Evolutionary conservation across 768 basidiomycete species (phyloP).

Genomic region (Podaxis sp.): DNA sequence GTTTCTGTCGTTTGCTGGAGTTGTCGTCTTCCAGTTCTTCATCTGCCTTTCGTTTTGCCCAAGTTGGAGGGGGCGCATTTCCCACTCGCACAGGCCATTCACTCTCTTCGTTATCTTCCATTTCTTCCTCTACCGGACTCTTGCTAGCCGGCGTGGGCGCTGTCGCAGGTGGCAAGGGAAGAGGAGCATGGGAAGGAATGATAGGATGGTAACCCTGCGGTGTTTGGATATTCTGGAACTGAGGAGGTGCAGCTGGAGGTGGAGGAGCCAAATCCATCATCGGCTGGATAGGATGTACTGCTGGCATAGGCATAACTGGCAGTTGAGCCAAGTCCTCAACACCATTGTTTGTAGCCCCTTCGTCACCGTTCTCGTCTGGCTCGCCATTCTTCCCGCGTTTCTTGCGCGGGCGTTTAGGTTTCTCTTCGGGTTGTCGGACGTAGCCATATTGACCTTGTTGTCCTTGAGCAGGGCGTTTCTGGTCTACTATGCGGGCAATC

Average conservation of each 20-base stretch:
- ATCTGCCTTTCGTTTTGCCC: slow-evolving; percentile 61
- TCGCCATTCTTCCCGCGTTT: slow-evolving; percentile 38
- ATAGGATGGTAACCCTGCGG: slow-evolving; percentile 14
- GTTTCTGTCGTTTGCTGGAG: slow-evolving; percentile 44
- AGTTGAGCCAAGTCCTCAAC: slow-evolving; percentile 22
- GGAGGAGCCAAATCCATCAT: slow-evolving; percentile 2
- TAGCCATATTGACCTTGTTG: slow-evolving; percentile 85
- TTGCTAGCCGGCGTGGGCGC: slow-evolving; percentile 29
- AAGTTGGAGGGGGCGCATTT: slow-evolving; percentile 59
- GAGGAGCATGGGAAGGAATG: slow-evolving; percentile 16
- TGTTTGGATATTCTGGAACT: slow-evolving; percentile 10
- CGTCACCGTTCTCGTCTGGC: slow-evolving; percentile 19
- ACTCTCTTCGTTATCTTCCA: slow-evolving; percentile 56
- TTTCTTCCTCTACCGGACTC: slow-evolving; percentile 63
- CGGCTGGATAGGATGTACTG: slow-evolving; percentile 13
- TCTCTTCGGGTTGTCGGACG: slow-evolving; percentile 73
- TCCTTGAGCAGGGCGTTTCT: slow-evolving; percentile 65
- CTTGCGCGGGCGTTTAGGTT: slow-evolving; percentile 55
- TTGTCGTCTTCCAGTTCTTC: slow-evolving; percentile 35
- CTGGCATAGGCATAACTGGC: slow-evolving; percentile 18
- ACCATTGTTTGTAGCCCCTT: slow-evolving; percentile 22
- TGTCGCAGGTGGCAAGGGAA: slow-evolving; percentile 20
- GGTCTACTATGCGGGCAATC: slow-evolving; percentile 66
- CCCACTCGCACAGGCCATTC: slow-evolving; percentile 73
- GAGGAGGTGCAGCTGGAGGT: background rate